Conservation (phyloP, 441 rosid species). For the Hura crepitans region DNA sequence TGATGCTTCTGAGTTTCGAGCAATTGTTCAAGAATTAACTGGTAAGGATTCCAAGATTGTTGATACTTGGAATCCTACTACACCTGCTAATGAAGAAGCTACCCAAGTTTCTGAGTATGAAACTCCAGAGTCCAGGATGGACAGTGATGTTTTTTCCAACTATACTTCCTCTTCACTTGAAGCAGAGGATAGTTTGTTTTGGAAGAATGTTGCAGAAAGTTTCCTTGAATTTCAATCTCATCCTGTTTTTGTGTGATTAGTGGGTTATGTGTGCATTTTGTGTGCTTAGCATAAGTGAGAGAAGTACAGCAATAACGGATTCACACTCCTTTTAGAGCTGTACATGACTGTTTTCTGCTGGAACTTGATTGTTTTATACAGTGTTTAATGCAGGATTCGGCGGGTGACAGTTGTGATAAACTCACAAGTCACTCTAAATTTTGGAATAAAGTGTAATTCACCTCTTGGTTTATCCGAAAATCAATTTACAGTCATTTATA, state of each 20-base stretch:
- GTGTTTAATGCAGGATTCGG: neutral
- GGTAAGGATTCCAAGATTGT: constrained; percentile 35
- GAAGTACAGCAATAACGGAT: too few relatives aligned
- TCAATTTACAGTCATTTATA: too few relatives aligned
- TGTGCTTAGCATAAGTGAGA: too few relatives aligned
- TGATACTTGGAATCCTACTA: neutral
- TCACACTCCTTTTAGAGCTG: neutral
- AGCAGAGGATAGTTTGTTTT: constrained; percentile 14
- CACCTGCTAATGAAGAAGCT: neutral
- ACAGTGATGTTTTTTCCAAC: constrained; percentile 10
- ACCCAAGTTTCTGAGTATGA: neutral
- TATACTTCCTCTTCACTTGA: constrained; percentile 9
- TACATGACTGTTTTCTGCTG: neutral
- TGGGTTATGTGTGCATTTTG: too few relatives aligned
- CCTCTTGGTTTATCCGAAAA: too few relatives aligned
- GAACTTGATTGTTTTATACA: neutral
- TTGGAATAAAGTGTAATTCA: too few relatives aligned
- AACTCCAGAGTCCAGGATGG: neutral
- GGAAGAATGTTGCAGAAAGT: constrained; percentile 22
- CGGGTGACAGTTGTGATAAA: too few relatives aligned
- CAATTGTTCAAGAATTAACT: constrained; percentile 46
- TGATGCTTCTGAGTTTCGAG: constrained; percentile 41
- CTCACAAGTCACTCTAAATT: too few relatives aligned
- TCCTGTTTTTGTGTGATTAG: constrained; percentile 14
- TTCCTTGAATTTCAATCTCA: constrained; percentile 17